A percentile compares a stretch with the other conserved stretches of the same genome.
Evolutionary conservation across 164 flowering plant species (phyloP).

Genomic region (Piper longum): DNA sequence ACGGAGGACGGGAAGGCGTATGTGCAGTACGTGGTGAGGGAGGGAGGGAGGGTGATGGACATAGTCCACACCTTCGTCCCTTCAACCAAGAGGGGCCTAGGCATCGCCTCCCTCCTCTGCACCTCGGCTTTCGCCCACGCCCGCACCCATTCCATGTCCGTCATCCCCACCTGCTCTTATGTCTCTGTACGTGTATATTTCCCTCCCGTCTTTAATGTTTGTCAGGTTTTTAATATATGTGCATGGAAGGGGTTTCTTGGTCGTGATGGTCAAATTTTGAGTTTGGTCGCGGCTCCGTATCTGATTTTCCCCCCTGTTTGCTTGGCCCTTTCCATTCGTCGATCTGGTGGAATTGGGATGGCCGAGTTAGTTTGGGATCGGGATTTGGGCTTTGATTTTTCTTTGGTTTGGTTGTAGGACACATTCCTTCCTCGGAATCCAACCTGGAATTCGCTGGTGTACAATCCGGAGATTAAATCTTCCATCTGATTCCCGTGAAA

Average conservation of each 20-base stretch:
- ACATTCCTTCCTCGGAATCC: conserved; percentile 69
- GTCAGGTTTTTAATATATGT: background rate
- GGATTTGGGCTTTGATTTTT: background rate
- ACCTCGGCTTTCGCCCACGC: conserved; percentile 66
- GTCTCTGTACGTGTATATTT: conserved; percentile 44
- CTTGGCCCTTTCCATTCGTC: background rate
- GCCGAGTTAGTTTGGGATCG: no score
- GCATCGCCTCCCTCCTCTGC: conserved; percentile 67
- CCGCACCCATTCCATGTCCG: conserved; percentile 35
- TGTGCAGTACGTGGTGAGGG: conserved; percentile 31
- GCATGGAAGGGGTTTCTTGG: background rate
- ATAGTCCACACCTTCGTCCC: conserved; percentile 74
- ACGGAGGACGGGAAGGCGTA: conserved; percentile 71
- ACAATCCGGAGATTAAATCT: conserved; percentile 31
- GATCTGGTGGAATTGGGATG: no score
- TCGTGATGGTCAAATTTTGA: background rate
- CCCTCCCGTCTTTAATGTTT: background rate
- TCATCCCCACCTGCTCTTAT: conserved; percentile 76
- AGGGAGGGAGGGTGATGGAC: conserved; percentile 42
- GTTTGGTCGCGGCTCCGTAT: no score
- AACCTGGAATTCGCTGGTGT: conserved; percentile 42
- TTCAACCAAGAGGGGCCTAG: conserved; percentile 58
- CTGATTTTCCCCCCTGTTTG: background rate
- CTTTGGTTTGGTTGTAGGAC: conserved; percentile 26
- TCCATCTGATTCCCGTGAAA: conserved; percentile 13